Evolutionary conservation across 306 rosid species (phyloP), one percentile per base, ranked within the genome.

Genomic region (Argentina anserina): DNA sequence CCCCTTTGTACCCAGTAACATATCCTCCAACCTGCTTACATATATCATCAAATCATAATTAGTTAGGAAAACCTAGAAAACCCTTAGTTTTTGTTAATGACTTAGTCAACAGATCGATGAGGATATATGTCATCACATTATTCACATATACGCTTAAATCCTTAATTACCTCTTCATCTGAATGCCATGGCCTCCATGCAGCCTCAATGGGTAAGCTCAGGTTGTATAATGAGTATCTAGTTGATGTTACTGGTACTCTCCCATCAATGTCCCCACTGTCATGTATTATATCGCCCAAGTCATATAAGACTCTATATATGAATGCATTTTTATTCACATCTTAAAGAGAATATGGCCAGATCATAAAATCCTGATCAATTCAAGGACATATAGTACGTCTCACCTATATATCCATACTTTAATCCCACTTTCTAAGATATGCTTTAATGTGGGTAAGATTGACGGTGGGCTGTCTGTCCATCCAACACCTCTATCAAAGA

Each of bases 221-320:
- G 47, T 78, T 36, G 72, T 86, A 81, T 50, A 84, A 28, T 29
- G 90, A 65, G 75, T 79, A 86, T 78, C 85, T 81, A 20, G 90
- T 69, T 55, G 90, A 82, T 33, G 90, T 82, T 75, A 89, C 75
- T 5, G 90, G 90, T 37, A 82, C 83, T 67, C 75, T 49, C 1
- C 87, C 82, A 77, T 88, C 93, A 33, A 61, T 67, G 76, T 88
- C 90, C 1, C 93, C 89, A 70, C 93, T 86, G 83, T 82, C 25
- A 13, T 66, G 20, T 58, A n/a, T n/a, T n/a, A n/a, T n/a, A n/a
- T n/a, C n/a, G n/a, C n/a, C n/a, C n/a, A n/a, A n/a, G n/a, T n/a
- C n/a, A n/a, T n/a, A n/a, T 58, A 29, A 13, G 64, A 34, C 62
- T 3, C 8, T 1, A 28, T 58, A 58, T 28, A 26, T 26, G 7